Conservation (phyloP, 345 rosid genomes). For the Sonneratia caseolaris region DNA sequence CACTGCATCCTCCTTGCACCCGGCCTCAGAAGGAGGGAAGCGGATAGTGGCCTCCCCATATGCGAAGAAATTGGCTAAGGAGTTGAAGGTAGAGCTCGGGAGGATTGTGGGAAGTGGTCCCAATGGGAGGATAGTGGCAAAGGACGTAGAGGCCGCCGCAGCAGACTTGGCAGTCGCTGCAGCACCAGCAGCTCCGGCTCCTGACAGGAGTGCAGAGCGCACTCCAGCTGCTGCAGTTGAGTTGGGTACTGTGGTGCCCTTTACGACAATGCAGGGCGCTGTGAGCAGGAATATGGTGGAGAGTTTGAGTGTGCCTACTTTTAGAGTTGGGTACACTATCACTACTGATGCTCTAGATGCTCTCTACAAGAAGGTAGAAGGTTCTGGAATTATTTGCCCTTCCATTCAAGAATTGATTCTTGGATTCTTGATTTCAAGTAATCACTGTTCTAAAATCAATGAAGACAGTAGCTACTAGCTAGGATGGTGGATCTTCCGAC, state of each 20-base stretch:
- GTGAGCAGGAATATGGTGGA: constrained; percentile 83
- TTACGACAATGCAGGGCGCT: constrained; percentile 82
- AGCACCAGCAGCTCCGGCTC: background rate
- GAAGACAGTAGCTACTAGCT: background rate
- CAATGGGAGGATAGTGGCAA: constrained; percentile 87
- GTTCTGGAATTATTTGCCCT: background rate
- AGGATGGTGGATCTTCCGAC: background rate
- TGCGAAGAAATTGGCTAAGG: constrained; percentile 81
- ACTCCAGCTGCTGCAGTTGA: constrained; percentile 16
- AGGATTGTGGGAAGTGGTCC: constrained; percentile 73
- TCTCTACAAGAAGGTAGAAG: constrained; percentile 67
- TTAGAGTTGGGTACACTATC: constrained; percentile 80
- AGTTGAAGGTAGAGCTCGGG: constrained; percentile 66
- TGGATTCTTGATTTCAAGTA: background rate
- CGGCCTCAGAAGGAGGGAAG: constrained; percentile 85
- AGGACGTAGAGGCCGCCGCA: constrained; percentile 74
- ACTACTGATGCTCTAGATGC: constrained; percentile 80
- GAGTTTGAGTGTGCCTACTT: constrained; percentile 77
- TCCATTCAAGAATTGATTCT: background rate
- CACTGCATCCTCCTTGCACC: constrained; percentile 42
- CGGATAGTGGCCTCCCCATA: constrained; percentile 82
- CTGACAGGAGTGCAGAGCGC: constrained; percentile 13
- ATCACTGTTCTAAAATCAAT: background rate
- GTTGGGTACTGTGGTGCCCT: constrained; percentile 61
- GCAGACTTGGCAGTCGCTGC: constrained; percentile 16